These are phyloP conservation scores for Sporothrix schenckii DNA, from an alignment of 2,329 filamentous ascomycete genomes.

Conservation along the genomic window DNA sequence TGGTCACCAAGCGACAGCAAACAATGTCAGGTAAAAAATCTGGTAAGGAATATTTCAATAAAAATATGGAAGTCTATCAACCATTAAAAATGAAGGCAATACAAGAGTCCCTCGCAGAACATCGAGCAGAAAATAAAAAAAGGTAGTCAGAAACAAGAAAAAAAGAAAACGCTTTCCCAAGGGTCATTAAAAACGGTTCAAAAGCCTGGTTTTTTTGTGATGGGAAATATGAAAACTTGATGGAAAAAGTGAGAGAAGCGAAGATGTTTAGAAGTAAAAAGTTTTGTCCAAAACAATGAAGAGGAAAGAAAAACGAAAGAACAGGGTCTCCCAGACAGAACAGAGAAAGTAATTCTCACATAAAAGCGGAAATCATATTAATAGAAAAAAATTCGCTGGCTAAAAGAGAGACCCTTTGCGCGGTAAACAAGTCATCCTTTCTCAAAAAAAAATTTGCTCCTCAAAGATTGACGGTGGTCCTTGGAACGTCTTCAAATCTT, in stretches of 20 bases:
- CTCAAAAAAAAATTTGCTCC: not conserved
- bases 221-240: constrained; percentile 24
- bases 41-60: not conserved
- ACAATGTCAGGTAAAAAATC: not conserved
- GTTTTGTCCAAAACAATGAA: constrained; percentile 8
- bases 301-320: not conserved
- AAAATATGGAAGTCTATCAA: constrained; percentile 24
- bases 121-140: constrained; percentile 13
- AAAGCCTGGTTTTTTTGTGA: constrained; percentile 2
- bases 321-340: constrained; percentile 4
- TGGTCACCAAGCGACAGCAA: not conserved
- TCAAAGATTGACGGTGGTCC: not conserved
- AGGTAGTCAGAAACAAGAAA: not conserved
- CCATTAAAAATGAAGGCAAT: not conserved
- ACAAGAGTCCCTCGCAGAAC: not conserved
- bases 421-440: constrained; percentile 15
- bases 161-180: constrained; percentile 21
- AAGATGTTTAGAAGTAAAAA: constrained; percentile 14
- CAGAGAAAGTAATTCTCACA: constrained; percentile 21
- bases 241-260: constrained; percentile 2
- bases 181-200: constrained; percentile 15
- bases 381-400: constrained; percentile 33
- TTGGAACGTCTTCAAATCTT: constrained; percentile 15
- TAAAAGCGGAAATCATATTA: constrained; percentile 42
- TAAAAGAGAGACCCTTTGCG: constrained; percentile 18